phyloP scores from a whole-genome alignment of 1,284 basidiomycete species.

The Moesziomyces sp. region DNA sequence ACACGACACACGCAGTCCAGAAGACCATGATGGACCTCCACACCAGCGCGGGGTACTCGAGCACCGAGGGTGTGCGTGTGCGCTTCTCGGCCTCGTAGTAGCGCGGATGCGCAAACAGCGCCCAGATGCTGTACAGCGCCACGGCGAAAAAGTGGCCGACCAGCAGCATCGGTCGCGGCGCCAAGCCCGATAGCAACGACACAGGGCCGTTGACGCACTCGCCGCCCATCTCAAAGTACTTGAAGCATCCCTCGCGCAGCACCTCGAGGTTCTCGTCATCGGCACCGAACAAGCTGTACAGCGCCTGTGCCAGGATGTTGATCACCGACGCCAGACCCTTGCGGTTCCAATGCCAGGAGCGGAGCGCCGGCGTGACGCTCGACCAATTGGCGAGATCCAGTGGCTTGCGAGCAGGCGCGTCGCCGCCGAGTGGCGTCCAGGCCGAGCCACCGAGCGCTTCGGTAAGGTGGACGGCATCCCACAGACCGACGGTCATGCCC shows the following conservation, averaged over 20 bases:
- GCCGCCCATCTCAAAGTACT: slow-evolving; percentile 94
- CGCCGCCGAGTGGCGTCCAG: slow-evolving; percentile 50
- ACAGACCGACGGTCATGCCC: slow-evolving; percentile 67
- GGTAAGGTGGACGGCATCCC: slow-evolving; percentile 64
- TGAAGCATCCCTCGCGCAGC: slow-evolving; percentile 92
- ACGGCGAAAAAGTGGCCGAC: slow-evolving; percentile 94
- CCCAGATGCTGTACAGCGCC: slow-evolving; percentile 90
- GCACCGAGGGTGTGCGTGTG: slow-evolving; percentile 20
- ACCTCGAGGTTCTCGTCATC: slow-evolving; percentile 80
- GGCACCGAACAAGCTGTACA: slow-evolving; percentile 66
- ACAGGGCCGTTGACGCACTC: slow-evolving; percentile 90
- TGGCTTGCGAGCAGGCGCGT: slow-evolving; percentile 10
- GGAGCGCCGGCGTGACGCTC: slow-evolving; percentile 48
- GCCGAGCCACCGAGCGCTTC: slow-evolving; percentile 54
- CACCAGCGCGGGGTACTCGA: slow-evolving; percentile 55
- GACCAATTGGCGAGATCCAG: slow-evolving; percentile 57
- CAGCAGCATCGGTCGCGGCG: slow-evolving; percentile 80
- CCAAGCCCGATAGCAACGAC: slow-evolving; percentile 69
- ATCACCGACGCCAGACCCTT: slow-evolving; percentile 63
- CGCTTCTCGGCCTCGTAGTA: slow-evolving; percentile 19
- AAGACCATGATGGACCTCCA: slow-evolving; percentile 57
- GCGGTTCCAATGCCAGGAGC: slow-evolving; percentile 64
- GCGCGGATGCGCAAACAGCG: slow-evolving; percentile 75
- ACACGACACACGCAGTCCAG: slow-evolving; percentile 63
- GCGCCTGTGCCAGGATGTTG: slow-evolving; percentile 66